Evolutionary conservation across 768 basidiomycete species (phyloP), one percentile per base, ranked within the genome.

Genomic region (Chalciporus piperatus): DNA sequence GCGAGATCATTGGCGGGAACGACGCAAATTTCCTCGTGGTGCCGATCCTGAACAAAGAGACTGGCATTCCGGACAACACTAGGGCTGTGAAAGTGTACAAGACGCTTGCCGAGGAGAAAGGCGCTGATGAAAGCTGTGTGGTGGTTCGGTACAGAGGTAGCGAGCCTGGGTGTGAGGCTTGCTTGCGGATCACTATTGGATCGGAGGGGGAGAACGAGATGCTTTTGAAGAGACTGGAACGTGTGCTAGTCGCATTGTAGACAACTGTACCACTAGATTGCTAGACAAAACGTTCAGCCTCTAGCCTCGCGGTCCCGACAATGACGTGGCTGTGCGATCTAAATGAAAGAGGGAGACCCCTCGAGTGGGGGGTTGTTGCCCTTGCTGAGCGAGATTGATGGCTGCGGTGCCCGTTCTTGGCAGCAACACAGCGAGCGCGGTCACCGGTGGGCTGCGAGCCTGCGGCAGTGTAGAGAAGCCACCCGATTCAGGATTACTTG

Each of bases 1-100:
- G 92, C 1, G 37, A 67, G 11, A 73, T 78, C 9, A 83, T 98
- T 23, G 96, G 97, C 0, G 85, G 79, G 0, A 88, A 87, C 66
- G 74, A 94, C 63, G 94, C 92, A 16, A 99, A 99, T 68, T 99
- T 99, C 62, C 65, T 98, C 30, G 42, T 98, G 61, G 78, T 92
- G 0, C 91, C 90, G 12, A 76, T 98, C 20, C 71, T 92, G 10
- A 76, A 76, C 39, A 72, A 70, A 25, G 60, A 67, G 47, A 66
- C 56, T 38, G 59, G 59, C 3, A 13, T 16, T 9, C 77, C 81
- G 0, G 85, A 89, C 66, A 91, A 81, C 54, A 65, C 46, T 19
- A 77, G 88, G 14, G 82, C 92, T 0, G 70, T 74, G 44, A 69
- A 64, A 46, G 75, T 93, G 22, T 98, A 98, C 70, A 86, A 82